phyloP scores from a whole-genome alignment of 2,329 filamentous ascomycete genomes.

The Domatiomyces globalis region DNA sequence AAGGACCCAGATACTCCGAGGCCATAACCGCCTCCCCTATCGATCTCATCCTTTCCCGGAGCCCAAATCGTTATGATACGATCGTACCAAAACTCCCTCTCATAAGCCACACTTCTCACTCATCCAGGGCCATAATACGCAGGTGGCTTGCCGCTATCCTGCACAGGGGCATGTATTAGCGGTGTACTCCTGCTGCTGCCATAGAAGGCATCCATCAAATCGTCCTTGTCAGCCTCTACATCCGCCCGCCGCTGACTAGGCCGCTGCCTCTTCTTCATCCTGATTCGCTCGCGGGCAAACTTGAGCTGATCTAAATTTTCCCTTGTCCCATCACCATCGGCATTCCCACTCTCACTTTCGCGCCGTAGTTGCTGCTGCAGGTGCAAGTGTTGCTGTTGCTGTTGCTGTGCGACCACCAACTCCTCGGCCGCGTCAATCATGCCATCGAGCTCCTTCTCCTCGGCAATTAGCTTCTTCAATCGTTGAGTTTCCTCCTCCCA shows the following conservation, averaged over 20 bases:
- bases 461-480: constrained; percentile 10
- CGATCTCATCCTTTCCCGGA: too few species aligned
- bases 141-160: background rate
- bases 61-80: too few species aligned
- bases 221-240: constrained; percentile 10
- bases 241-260: constrained; percentile 10
- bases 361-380: too few species aligned
- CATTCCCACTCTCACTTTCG: background rate
- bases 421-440: constrained; percentile 3
- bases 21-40: too few species aligned
- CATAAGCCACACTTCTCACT: background rate
- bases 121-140: background rate
- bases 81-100: too few species aligned
- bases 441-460: constrained; percentile 8
- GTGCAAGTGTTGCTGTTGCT: too few species aligned
- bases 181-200: constrained; percentile 8
- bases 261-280: constrained; percentile 13
- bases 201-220: constrained; percentile 10
- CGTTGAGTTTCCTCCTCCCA: constrained; percentile 16
- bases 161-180: background rate
- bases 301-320: constrained; percentile 9
- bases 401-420: background rate
- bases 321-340: background rate
- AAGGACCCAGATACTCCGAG: too few species aligned
- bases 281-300: constrained; percentile 12